Conservation (phyloP, 768 basidiomycete genomes). For the Mycena vulgaris region DNA sequence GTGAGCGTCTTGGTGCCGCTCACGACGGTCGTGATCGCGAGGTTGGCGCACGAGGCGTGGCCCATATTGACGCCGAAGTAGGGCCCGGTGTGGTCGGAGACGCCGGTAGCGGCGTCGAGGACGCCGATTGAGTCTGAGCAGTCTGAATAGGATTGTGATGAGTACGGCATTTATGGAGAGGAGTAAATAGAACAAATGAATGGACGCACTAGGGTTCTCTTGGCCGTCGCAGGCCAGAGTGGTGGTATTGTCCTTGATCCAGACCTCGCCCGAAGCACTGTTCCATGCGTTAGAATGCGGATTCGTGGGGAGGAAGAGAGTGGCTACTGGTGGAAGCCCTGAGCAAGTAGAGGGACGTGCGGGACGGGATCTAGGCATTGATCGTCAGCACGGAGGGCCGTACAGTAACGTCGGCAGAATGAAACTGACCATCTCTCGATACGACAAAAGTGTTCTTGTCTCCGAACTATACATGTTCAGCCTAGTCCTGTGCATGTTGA, state of each 20-base stretch:
- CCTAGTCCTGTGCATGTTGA: background rate
- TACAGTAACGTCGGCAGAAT: background rate
- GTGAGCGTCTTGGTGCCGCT: slow-evolving; percentile 14
- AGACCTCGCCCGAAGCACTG: slow-evolving; percentile 16
- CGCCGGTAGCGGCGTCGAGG: slow-evolving; percentile 5
- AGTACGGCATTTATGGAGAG: background rate
- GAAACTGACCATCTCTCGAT: slow-evolving; percentile 14
- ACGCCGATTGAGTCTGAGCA: slow-evolving; percentile 23
- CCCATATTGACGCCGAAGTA: slow-evolving; percentile 27
- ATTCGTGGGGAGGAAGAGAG: background rate
- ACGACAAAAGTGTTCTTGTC: slow-evolving; percentile 24
- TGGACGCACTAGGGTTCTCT: slow-evolving; percentile 26
- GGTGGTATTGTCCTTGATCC: slow-evolving; percentile 26
- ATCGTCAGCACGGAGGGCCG: background rate
- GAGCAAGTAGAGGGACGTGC: slow-evolving; percentile 18
- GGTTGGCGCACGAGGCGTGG: slow-evolving; percentile 12
- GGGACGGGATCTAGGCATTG: slow-evolving; percentile 16
- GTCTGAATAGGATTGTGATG: background rate
- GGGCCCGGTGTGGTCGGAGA: slow-evolving; percentile 14
- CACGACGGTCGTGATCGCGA: slow-evolving; percentile 3
- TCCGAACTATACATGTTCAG: slow-evolving; percentile 7
- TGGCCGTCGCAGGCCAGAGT: slow-evolving; percentile 16
- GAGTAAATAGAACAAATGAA: background rate
- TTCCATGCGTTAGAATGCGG: background rate
- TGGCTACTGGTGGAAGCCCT: slow-evolving; percentile 21